Percentiles rank a stretch among this genome's conserved stretches.
Conservation (phyloP, 345 rosid species). For the Sapria himalayana region DNA sequence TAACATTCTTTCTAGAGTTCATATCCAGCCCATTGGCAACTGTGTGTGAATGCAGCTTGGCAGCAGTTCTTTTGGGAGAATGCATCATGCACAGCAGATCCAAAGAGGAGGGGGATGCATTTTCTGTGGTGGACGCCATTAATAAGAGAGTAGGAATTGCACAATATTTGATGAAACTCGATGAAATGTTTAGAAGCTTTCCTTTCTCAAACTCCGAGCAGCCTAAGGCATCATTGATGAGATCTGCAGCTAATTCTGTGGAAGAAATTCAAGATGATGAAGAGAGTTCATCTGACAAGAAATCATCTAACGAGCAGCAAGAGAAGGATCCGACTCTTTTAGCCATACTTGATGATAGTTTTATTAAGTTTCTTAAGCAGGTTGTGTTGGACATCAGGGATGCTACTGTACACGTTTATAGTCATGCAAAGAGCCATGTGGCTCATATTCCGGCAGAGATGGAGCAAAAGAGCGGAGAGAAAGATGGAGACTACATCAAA, state of each 20-base stretch:
- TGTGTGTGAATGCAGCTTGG: constrained; percentile 53
- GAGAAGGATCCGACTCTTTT: constrained; percentile 58
- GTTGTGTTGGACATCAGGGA: constrained; percentile 52
- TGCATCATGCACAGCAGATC: constrained; percentile 61
- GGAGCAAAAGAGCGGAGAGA: constrained; percentile 64
- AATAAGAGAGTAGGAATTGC: constrained; percentile 85
- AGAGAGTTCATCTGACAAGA: constrained; percentile 25
- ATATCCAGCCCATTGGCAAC: constrained; percentile 51
- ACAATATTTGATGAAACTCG: constrained; percentile 54
- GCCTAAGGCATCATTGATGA: constrained; percentile 36
- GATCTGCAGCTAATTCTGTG: constrained; percentile 74
- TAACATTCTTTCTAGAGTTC: constrained; percentile 60
- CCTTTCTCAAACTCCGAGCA: constrained; percentile 38
- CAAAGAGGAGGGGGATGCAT: constrained; percentile 56
- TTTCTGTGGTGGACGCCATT: constrained; percentile 56
- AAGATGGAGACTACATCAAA: constrained; percentile 40
- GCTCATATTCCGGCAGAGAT: constrained; percentile 71
- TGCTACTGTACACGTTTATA: constrained; percentile 45
- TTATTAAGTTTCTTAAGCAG: constrained; percentile 32
- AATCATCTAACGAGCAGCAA: constrained; percentile 26
- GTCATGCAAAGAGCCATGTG: constrained; percentile 65
- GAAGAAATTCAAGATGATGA: constrained; percentile 55
- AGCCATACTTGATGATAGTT: constrained; percentile 34
- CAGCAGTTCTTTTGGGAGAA: constrained; percentile 70
- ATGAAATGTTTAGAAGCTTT: constrained; percentile 71